A percentile compares a stretch with the other conserved stretches of the same genome.
Evolutionary conservation across 805 yeast genomes (phyloP).

Genomic region (Henningerozyma blattae): DNA sequence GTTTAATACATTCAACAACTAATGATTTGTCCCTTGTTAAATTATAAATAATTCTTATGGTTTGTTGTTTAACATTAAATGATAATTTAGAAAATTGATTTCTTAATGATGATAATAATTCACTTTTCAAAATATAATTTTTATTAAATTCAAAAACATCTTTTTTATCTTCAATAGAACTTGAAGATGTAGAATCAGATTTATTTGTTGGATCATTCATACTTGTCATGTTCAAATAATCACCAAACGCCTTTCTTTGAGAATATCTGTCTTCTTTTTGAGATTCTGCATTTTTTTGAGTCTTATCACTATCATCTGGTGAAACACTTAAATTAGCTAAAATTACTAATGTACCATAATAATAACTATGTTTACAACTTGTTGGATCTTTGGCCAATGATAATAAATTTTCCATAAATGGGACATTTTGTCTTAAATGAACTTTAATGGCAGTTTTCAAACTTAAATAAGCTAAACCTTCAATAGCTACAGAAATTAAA

Average conservation of each 20-base stretch:
- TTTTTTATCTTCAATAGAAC: constrained; percentile 9
- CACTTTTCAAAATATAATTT: constrained; percentile 10
- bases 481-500: constrained; percentile 18
- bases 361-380: constrained; percentile 6
- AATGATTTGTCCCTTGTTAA: constrained; percentile 13
- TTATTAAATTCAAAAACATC: constrained; percentile 12
- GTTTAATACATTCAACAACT: constrained; percentile 27
- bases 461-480: constrained; percentile 40
- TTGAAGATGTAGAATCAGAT: constrained; percentile 5
- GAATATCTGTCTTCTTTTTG: not conserved
- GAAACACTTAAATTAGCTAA: constrained; percentile 23
- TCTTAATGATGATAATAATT: constrained; percentile 13
- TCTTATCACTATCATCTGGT: constrained; percentile 13
- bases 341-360: constrained; percentile 25
- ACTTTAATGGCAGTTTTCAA: constrained; percentile 29
- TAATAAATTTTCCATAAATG: constrained; percentile 6
- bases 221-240: constrained; percentile 4
- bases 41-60: constrained; percentile 23
- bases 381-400: not conserved
- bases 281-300: constrained; percentile 18
- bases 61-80: constrained; percentile 21
- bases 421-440: constrained; percentile 27
- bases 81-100: constrained; percentile 6
- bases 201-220: constrained; percentile 10
- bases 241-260: constrained; percentile 18